These are phyloP conservation scores for Marasmius oreades DNA, from an alignment of 1,284 basidiomycete genomes.

Conservation along the genomic window DNA sequence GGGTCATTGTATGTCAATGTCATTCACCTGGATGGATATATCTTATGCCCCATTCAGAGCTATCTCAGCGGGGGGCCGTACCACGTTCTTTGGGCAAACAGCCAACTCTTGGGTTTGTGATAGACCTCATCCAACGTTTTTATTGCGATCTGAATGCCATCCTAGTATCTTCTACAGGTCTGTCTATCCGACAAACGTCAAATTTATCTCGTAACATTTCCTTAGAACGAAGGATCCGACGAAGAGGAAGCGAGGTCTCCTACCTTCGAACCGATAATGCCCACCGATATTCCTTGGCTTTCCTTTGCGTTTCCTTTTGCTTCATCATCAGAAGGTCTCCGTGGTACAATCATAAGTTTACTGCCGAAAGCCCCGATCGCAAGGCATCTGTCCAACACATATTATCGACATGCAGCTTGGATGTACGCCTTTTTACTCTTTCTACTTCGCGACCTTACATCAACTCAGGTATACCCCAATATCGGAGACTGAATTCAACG, in stretches of 20 bases:
- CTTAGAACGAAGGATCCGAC: slow-evolving; percentile 54
- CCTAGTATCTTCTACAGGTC: slow-evolving; percentile 36
- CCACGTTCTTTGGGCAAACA: slow-evolving; percentile 61
- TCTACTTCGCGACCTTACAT: slow-evolving; percentile 11
- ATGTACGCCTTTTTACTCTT: slow-evolving; percentile 43
- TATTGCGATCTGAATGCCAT: slow-evolving; percentile 2
- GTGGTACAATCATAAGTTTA: slow-evolving; percentile 38
- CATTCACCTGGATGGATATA: slow-evolving; percentile 11
- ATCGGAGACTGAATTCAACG: slow-evolving; percentile 50
- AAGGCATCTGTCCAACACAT: slow-evolving; percentile 42
- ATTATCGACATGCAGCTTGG: slow-evolving; percentile 66
- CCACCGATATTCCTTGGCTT: slow-evolving; percentile 54
- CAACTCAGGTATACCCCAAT: slow-evolving; percentile 58
- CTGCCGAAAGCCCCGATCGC: slow-evolving; percentile 45
- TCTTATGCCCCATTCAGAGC: slow-evolving; percentile 34
- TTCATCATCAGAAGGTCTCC: slow-evolving; percentile 37
- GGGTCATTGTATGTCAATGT: slow-evolving; percentile 53
- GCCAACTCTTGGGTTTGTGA: slow-evolving; percentile 64
- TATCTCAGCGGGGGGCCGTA: slow-evolving; percentile 55
- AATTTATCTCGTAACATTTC: not conserved
- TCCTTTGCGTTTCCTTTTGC: slow-evolving; percentile 59
- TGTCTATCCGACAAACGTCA: slow-evolving; percentile 4
- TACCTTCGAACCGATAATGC: slow-evolving; percentile 36
- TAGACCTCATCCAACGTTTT: slow-evolving; percentile 2
- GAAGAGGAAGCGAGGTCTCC: slow-evolving; percentile 46